Conservation (phyloP, 176 grass and related monocot genomes). For the Urochloa ruziziensis region DNA sequence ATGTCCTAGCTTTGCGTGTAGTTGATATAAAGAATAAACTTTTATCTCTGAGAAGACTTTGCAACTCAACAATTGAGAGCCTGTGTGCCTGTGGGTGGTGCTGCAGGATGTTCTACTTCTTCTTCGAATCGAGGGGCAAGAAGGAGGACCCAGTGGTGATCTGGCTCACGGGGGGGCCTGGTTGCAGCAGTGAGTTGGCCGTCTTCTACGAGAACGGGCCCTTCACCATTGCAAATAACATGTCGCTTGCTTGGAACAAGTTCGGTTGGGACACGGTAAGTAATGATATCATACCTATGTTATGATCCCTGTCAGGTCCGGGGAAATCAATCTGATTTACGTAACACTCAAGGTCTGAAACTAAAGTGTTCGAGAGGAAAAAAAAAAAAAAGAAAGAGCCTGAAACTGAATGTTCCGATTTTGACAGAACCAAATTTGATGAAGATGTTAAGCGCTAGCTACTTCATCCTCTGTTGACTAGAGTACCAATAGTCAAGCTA, state of each 20-base stretch:
- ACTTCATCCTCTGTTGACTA: background rate
- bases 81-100: background rate
- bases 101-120: slow-evolving; percentile 96
- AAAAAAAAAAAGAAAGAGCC: no score
- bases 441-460: background rate
- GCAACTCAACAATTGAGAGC: background rate
- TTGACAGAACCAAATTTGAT: background rate
- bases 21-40: background rate
- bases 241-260: slow-evolving; percentile 83
- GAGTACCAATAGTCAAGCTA: background rate
- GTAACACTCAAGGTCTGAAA: background rate
- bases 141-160: slow-evolving; percentile 86
- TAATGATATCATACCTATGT: background rate
- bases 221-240: slow-evolving; percentile 64
- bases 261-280: slow-evolving; percentile 91
- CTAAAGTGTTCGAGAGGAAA: no score
- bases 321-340: no score
- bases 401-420: background rate
- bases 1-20: background rate
- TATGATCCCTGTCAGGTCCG: background rate
- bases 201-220: slow-evolving; percentile 98
- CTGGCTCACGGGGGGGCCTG: slow-evolving; percentile 95
- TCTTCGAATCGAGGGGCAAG: slow-evolving; percentile 88
- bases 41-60: background rate
- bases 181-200: slow-evolving; percentile 94